Base-by-base conservation (phyloP, 352 stramenopile genomes). In the Phytophthora meadii region DNA sequence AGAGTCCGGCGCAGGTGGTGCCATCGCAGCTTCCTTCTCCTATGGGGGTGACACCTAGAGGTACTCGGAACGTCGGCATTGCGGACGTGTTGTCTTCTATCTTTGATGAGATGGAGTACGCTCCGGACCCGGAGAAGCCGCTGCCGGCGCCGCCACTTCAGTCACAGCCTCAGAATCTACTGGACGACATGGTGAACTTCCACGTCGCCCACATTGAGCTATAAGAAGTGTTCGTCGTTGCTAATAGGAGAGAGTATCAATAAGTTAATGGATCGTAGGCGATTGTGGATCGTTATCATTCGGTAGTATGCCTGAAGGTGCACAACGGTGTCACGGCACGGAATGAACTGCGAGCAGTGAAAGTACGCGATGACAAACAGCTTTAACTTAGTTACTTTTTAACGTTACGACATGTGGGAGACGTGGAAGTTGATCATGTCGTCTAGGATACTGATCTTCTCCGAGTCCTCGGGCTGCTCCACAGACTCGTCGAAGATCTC, bases 401-500 rank as follows among this genome's bases (percentile, higher is more conserved):
- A 10, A 24, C 19, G 34, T 65, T 67, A 81, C 25, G 68, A 44
- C 34, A 81, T 53, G 52, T 79, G 68, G 9, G 72, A 52, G 50
- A 83, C 75, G 24, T 84, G 76, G 52, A 81, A 84, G 56, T 74
- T 74, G 61, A 84, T 73, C 51, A 84, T 78, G 46, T 84, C 76
- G 61, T 84, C 76, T 14, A 84, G 55, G 54, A 84, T 72, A 53
- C 54, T 77, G 41, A 75, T 50, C 22, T 65, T 65, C 42, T 15
- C 42, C 17, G 24, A 49, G 27, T 52, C 27, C 36, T 70, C 37
- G 22, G 40, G 42, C 27, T 67, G 46, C 32, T 67, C 58, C 11
- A 69, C 58, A 12, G 72, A 52, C 8, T 80, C 75, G n/a, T 74
- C 60, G 36, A 83, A 79, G 50, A 83, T 81, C 19, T 72, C 61